Conservation (phyloP, 257 asterid genomes). For the Solanum sejunctum region DNA sequence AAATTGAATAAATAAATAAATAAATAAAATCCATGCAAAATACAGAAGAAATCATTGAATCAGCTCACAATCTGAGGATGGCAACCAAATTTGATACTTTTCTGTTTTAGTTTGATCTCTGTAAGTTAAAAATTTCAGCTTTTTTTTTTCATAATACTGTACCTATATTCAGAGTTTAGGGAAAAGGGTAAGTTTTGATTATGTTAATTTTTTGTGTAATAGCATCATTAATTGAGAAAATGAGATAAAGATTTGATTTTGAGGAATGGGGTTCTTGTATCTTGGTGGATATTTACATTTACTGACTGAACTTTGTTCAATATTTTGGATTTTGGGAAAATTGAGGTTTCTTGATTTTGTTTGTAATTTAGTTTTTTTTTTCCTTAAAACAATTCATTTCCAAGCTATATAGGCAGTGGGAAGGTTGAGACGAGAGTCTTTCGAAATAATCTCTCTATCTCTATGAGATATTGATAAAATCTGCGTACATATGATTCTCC, state of each 20-base stretch:
- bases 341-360: background rate
- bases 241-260: constrained; percentile 24
- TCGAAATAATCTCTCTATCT: too few relatives aligned
- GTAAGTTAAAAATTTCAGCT: background rate
- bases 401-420: background rate
- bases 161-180: background rate
- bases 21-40: background rate
- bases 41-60: background rate
- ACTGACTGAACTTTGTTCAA: background rate
- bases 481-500: too few relatives aligned
- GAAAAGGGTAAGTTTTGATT: background rate
- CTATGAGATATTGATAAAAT: background rate
- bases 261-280: constrained; percentile 18
- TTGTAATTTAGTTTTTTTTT: background rate
- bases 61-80: background rate
- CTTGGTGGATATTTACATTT: background rate
- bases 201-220: background rate
- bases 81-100: background rate
- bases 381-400: background rate
- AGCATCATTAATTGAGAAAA: background rate
- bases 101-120: background rate
- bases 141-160: background rate
- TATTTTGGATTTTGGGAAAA: background rate
- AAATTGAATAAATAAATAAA: too few relatives aligned
- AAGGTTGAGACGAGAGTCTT: too few relatives aligned